Conservation (phyloP, 805 yeast genomes). For the Millerago galiae region DNA sequence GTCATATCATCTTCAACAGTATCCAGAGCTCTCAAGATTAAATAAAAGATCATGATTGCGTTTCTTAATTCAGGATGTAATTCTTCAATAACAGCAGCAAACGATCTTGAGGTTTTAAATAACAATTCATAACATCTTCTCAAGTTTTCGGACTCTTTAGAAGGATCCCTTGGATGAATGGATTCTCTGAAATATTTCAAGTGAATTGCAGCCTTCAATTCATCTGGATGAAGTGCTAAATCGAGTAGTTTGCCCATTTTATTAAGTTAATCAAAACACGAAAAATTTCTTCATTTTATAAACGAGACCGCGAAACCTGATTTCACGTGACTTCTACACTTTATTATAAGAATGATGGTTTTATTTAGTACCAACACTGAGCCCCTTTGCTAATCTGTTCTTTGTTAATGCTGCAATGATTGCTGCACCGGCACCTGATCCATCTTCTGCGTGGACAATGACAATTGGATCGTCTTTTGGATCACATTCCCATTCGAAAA, state of each 20-base stretch:
- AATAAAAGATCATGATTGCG: slow-evolving; percentile 77
- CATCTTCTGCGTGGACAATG: slow-evolving; percentile 93
- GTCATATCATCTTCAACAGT: slow-evolving; percentile 97
- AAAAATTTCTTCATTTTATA: no score
- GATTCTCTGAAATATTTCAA: slow-evolving; percentile 38
- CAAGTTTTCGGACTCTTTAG: slow-evolving; percentile 37
- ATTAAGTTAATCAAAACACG: no score
- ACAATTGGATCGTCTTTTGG: slow-evolving; percentile 63
- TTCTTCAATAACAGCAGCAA: slow-evolving; percentile 89
- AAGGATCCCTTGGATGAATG: slow-evolving; percentile 30
- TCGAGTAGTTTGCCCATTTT: slow-evolving; percentile 56
- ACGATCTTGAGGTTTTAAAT: slow-evolving; percentile 74
- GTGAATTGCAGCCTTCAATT: slow-evolving; percentile 62
- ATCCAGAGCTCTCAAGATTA: slow-evolving; percentile 84
- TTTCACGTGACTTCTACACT: no score
- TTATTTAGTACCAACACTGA: slow-evolving; percentile 50
- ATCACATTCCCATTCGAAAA: slow-evolving; percentile 67
- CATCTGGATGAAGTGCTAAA: slow-evolving; percentile 63
- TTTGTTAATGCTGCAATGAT: slow-evolving; percentile 92
- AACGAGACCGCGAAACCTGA: no score
- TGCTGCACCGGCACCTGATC: slow-evolving; percentile 97
- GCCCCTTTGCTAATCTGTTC: slow-evolving; percentile 65
- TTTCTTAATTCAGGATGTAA: slow-evolving; percentile 83
- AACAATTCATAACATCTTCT: slow-evolving; percentile 64
- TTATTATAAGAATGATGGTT: no score